Percentiles rank a stretch among this genome's conserved stretches.
Conservation (phyloP, 331 rosid genomes). For the Quercus phellos region DNA sequence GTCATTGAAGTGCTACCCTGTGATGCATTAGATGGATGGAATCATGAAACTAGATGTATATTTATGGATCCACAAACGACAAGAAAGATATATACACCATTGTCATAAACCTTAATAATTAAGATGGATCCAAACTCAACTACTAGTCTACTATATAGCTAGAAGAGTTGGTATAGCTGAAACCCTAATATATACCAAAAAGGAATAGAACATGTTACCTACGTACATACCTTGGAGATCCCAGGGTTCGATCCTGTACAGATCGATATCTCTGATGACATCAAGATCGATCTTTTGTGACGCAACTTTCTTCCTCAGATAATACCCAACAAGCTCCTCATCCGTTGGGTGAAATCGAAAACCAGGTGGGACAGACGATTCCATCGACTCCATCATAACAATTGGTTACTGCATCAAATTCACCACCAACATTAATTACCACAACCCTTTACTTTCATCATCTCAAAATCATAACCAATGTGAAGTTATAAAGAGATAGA, state of each 20-base stretch:
- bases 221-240: constrained; percentile 78
- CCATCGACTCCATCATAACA: constrained; percentile 56
- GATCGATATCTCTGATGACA: constrained; percentile 92
- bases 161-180: not conserved
- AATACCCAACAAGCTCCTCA: constrained; percentile 93
- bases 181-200: constrained; percentile 33
- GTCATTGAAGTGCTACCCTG: not conserved
- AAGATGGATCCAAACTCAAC: not conserved
- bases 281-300: constrained; percentile 95
- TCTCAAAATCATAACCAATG: constrained; percentile 48
- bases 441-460: constrained; percentile 47
- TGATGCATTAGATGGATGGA: not conserved
- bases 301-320: constrained; percentile 84
- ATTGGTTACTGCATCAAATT: constrained; percentile 68
- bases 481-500: constrained; percentile 26
- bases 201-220: not conserved
- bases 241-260: constrained; percentile 97
- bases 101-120: constrained; percentile 20
- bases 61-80: not conserved
- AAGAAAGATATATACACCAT: not conserved
- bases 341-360: constrained; percentile 97
- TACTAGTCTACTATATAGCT: not conserved
- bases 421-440: constrained; percentile 50
- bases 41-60: not conserved
- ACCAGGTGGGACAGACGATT: constrained; percentile 92